phyloP scores from a whole-genome alignment of 257 asterid genomes.

The Gynochthodes officinalis region DNA sequence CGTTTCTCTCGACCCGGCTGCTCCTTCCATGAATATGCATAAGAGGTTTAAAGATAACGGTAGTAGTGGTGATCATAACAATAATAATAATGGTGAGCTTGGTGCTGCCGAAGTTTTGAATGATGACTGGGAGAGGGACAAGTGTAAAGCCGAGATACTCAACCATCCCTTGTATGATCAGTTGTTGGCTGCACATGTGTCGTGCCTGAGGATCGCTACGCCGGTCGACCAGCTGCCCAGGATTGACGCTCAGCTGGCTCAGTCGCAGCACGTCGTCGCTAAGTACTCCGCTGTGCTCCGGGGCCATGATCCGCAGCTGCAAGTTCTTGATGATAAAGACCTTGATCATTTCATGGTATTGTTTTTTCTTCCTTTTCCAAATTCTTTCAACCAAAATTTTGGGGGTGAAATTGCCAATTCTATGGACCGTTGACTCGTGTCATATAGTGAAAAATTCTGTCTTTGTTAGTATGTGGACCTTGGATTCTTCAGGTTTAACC shows the following conservation, averaged over 20 bases:
- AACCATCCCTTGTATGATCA: slow-evolving; percentile 83
- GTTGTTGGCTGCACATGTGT: slow-evolving; percentile 82
- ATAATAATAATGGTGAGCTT: background rate
- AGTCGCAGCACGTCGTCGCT: slow-evolving; percentile 82
- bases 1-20: slow-evolving; percentile 13
- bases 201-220: slow-evolving; percentile 91
- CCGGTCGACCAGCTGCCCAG: slow-evolving; percentile 98
- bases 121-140: slow-evolving; percentile 77
- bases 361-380: background rate
- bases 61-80: background rate
- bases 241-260: slow-evolving; percentile 94
- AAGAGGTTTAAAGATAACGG: slow-evolving; percentile 11
- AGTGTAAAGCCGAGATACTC: slow-evolving; percentile 78
- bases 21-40: slow-evolving; percentile 17
- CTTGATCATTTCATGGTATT: slow-evolving; percentile 95
- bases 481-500: background rate
- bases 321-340: slow-evolving; percentile 66
- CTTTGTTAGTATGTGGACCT: background rate
- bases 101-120: slow-evolving; percentile 11
- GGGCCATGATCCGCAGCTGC: slow-evolving; percentile 49
- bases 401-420: background rate
- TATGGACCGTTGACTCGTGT: background rate
- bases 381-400: background rate
- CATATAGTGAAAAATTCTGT: background rate
- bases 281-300: slow-evolving; percentile 57